A percentile compares a stretch with the other conserved stretches of the same genome.
phyloP scores from a whole-genome alignment of 495 filamentous ascomycete genomes.

The Xylaria grammica region DNA sequence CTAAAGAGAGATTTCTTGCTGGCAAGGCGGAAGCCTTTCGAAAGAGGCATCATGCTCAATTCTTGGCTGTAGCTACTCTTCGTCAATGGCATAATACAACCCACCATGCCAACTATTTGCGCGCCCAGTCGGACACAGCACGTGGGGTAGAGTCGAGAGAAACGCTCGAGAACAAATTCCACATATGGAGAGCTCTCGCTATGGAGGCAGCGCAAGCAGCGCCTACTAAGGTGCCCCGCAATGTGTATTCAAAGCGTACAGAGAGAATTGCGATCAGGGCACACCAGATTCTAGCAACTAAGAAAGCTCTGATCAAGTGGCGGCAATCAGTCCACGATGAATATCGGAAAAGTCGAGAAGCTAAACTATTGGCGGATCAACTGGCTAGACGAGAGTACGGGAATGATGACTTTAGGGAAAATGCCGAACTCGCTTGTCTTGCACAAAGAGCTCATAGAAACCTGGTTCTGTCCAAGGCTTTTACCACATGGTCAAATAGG shows the following conservation, averaged over 20 bases:
- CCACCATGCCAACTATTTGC: slow-evolving; percentile 28
- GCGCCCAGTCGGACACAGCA: slow-evolving; percentile 32
- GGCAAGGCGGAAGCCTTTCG: slow-evolving; percentile 33
- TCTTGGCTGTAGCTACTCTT: slow-evolving; percentile 29
- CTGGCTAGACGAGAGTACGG: slow-evolving; percentile 38
- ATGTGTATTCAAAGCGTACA: slow-evolving; percentile 37
- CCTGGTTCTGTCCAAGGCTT: slow-evolving; percentile 71
- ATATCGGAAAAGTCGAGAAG: slow-evolving; percentile 41
- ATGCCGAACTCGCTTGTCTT: slow-evolving; percentile 48
- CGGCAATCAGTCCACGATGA: slow-evolving; percentile 27
- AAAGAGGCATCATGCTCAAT: slow-evolving; percentile 31
- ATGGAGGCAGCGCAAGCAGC: slow-evolving; percentile 24
- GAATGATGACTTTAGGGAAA: slow-evolving; percentile 20
- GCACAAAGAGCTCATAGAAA: slow-evolving; percentile 67
- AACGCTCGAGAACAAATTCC: slow-evolving; percentile 26
- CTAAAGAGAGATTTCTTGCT: slow-evolving; percentile 21
- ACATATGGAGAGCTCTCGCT: slow-evolving; percentile 31
- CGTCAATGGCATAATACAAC: slow-evolving; percentile 35
- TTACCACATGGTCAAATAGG: slow-evolving; percentile 73
- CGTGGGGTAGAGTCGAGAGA: slow-evolving; percentile 33
- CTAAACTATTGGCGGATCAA: slow-evolving; percentile 65
- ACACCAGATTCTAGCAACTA: slow-evolving; percentile 28
- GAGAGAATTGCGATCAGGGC: slow-evolving; percentile 34
- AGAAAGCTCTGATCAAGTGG: slow-evolving; percentile 30
- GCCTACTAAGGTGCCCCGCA: slow-evolving; percentile 26